phyloP scores from a whole-genome alignment of 75 land plant species.

The Cryptomeria japonica region DNA sequence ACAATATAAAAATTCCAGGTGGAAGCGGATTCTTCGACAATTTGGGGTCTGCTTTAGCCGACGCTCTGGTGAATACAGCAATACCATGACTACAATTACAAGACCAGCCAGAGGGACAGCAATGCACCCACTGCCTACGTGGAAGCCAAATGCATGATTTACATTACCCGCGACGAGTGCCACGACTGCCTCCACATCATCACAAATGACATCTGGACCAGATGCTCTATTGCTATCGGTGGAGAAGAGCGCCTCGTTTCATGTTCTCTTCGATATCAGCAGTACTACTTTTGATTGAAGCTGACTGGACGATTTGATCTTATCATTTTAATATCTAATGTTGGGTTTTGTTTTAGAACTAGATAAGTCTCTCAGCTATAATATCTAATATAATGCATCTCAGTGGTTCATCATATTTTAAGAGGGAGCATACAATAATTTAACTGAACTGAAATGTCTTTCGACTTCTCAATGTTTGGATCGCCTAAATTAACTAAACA shows the following conservation, averaged over 20 bases:
- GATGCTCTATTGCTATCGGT: background rate
- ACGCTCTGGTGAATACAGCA: background rate
- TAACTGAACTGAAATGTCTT: too few relatives aligned
- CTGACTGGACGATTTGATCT: too few relatives aligned
- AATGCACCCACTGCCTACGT: background rate
- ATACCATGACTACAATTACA: background rate
- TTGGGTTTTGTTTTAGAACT: too few relatives aligned
- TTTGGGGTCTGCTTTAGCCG: background rate
- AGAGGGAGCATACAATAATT: too few relatives aligned
- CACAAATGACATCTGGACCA: background rate
- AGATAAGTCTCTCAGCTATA: too few relatives aligned
- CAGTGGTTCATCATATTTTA: too few relatives aligned
- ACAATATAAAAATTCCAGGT: background rate
- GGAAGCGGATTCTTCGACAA: background rate
- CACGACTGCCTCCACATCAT: slow-evolving; percentile 2
- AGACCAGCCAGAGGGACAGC: background rate
- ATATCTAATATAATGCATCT: too few relatives aligned
- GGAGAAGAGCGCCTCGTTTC: background rate
- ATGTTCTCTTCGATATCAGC: slow-evolving; percentile 7
- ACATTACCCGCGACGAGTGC: background rate
- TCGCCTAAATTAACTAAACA: too few relatives aligned
- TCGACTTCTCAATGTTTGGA: too few relatives aligned
- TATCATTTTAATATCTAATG: too few relatives aligned
- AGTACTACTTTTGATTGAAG: background rate
- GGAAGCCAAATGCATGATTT: background rate